Base-by-base conservation (phyloP, 495 filamentous ascomycete genomes). In the Aspergillus bertholletiae region DNA sequence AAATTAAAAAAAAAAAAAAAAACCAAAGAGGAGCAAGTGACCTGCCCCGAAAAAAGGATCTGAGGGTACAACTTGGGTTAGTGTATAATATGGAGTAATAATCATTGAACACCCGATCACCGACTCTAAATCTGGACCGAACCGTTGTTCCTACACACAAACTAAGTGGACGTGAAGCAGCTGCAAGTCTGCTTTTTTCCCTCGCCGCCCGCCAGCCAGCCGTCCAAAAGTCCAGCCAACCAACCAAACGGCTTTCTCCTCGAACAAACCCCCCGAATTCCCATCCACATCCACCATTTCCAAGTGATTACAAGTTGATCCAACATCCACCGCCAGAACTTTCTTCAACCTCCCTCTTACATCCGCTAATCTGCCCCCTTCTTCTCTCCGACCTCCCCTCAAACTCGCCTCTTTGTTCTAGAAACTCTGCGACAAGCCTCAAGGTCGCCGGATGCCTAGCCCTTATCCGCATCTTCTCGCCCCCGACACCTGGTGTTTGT, bases 391-490 rank as follows among this genome's bases (percentile, higher is more conserved):
- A 24, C 26, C 49, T 52, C 18, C 15, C 26, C 35, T 30, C 37
- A 28, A 26, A 22, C 44, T 28, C 22, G 17, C 44, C 28, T 22
- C 32, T 44, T 39, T 47, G 23, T 39, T 54, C 43, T 41, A 47
- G 9, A 28, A 23, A 28, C 40, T 17, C 20, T 43, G 18, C 18
- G n/a, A 43, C 17, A 43, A 43, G 18, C 39, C 20, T 1, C 39
- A 12, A 55, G 8, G 57, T 53, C 58, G 53, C 62, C 62, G 67
- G 58, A 67, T 70, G 64, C 59, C 59, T 61, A 59, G 45, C 55
- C 55, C 47, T 61, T 61, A 57, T 57, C 52, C 47, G 47, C 58
- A 37, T 46, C 54, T 39, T 45, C 52, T 54, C 53, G 55, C 52
- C 58, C 52, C 46, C 48, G 32, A 53, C 49, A 48, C 45, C 45